A percentile compares a stretch with the other conserved stretches of the same genome.
Evolutionary conservation across 2,329 filamentous ascomycete genomes (phyloP).

Genomic region (Neofusicoccum kwambonambiense): DNA sequence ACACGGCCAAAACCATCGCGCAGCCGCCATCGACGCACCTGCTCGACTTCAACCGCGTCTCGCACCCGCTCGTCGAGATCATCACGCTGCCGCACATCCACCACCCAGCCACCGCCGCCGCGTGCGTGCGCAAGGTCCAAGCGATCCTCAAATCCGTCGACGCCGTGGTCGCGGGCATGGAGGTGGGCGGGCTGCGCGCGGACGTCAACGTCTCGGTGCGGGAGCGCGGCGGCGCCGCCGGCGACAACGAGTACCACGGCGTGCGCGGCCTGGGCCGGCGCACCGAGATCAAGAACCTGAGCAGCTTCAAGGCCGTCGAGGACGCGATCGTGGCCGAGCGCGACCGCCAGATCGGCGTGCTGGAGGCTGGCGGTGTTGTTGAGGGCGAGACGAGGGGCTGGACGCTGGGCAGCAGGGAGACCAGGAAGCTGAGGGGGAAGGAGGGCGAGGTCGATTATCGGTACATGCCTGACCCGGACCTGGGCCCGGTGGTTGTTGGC

Average conservation of each 20-base stretch:
- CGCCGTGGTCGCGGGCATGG: conserved; percentile 89
- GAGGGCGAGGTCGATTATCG: conserved; percentile 97
- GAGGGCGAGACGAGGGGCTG: conserved; percentile 90
- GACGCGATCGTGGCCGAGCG: conserved; percentile 91
- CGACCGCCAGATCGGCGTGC: conserved; percentile 77
- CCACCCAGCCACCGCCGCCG: conserved; percentile 80
- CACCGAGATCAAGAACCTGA: conserved; percentile 97
- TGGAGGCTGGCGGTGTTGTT: conserved; percentile 72
- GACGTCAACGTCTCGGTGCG: conserved; percentile 94
- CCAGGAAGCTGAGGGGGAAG: conserved; percentile 79
- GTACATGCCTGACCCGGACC: conserved; percentile 96
- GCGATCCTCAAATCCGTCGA: conserved; percentile 74
- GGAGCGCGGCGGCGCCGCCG: conserved; percentile 40
- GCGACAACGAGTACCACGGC: conserved; percentile 51
- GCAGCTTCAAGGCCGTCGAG: conserved; percentile 91
- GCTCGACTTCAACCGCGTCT: conserved; percentile 92
- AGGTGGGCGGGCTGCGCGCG: conserved; percentile 82
- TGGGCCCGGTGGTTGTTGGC: conserved; percentile 75
- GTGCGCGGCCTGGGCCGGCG: conserved; percentile 71
- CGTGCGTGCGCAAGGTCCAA: conserved; percentile 86
- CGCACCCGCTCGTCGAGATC: conserved; percentile 88
- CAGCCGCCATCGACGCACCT: conserved; percentile 72
- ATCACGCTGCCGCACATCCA: conserved; percentile 90
- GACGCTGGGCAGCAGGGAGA: conserved; percentile 81
- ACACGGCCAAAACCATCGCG: conserved; percentile 90